Evolutionary conservation across 768 basidiomycete species (phyloP).

Genomic region (Trametes punicea): DNA sequence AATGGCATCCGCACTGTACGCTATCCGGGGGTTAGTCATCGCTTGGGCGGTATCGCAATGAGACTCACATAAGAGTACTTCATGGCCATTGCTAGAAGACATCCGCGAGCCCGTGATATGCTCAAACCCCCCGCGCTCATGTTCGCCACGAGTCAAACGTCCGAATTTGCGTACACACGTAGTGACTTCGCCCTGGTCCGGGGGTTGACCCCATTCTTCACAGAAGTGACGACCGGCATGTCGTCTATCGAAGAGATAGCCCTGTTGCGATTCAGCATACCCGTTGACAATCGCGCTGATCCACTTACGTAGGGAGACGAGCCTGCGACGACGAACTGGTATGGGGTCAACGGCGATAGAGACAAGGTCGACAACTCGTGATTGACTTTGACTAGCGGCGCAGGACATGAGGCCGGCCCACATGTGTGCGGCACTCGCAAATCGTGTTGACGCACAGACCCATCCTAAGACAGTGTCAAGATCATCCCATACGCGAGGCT

Average conservation of each 20-base stretch:
- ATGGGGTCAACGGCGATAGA: slow-evolving; percentile 74
- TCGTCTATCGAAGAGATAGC: slow-evolving; percentile 80
- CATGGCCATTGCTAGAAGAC: slow-evolving; percentile 67
- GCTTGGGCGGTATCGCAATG: too few relatives aligned
- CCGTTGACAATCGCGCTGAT: not conserved
- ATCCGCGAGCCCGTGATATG: slow-evolving; percentile 78
- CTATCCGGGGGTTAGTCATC: slow-evolving; percentile 32
- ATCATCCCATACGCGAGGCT: not conserved
- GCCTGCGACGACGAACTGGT: slow-evolving; percentile 84
- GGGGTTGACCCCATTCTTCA: slow-evolving; percentile 68
- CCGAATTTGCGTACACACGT: slow-evolving; percentile 85
- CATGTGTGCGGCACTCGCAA: slow-evolving; percentile 71
- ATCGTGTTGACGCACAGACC: slow-evolving; percentile 85
- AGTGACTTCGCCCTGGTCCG: slow-evolving; percentile 49
- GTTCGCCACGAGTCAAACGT: slow-evolving; percentile 35
- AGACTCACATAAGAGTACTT: slow-evolving; percentile 42
- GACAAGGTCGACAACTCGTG: slow-evolving; percentile 71
- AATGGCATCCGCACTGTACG: slow-evolving; percentile 69
- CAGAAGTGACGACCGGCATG: slow-evolving; percentile 58
- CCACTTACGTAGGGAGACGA: slow-evolving; percentile 67
- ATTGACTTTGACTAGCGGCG: slow-evolving; percentile 63
- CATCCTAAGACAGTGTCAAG: slow-evolving; percentile 54
- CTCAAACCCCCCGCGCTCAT: slow-evolving; percentile 40
- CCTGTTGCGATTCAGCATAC: slow-evolving; percentile 40
- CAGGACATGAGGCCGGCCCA: slow-evolving; percentile 52